Base-by-base conservation (phyloP, 202 grass and related monocot species). In the Cymbopogon flexuosus region DNA sequence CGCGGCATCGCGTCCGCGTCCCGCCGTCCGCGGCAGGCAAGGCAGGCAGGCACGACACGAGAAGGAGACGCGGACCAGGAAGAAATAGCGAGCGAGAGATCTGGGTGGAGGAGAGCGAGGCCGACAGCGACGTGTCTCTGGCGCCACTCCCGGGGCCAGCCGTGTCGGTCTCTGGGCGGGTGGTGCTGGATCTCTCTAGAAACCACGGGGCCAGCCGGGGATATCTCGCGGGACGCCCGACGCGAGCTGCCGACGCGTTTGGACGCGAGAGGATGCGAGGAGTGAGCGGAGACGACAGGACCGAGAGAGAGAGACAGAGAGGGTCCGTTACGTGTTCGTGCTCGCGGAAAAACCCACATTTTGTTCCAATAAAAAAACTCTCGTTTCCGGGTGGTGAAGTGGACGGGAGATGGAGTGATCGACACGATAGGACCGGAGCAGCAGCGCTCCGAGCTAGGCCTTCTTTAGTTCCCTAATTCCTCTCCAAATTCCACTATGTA, bases 361-460 rank as follows among this genome's bases (percentile, higher is more conserved):
- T 11, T 10, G 42, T 4, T 72, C 3, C 1, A 13, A 13, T 36
- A 39, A 46, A 62, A 71, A 49, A 10, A 31, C 0, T 21, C 52
- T 29, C 40, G 34, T 1, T 5, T 5, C 9, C 5, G 49, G 62
- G 67, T 29, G 70, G 66, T 2, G 47, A 77, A 18, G 76, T 65
- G 81, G 56, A 84, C 43, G 81, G 81, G 77, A 85, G 87, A 88
- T 65, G 87, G 82, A 60, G 82, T 63, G 77, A 81, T 75, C 6
- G 64, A 72, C 77, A 85, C 77, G 82, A 77, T 82, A 81, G 47
- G 82, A 39, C 67, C 46, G 42, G 18, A 54, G 49, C 49, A 8
- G 4, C 45, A 16, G 45, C 45, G 45, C 45, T 4, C 42, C 11
- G 3, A 4, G 42, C 42, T 11, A 43, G n/a, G n/a, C n/a, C n/a